Evolutionary conservation across 306 rosid genomes (phyloP), one percentile per base, ranked within the genome.

Genomic region (Prunus padus): DNA sequence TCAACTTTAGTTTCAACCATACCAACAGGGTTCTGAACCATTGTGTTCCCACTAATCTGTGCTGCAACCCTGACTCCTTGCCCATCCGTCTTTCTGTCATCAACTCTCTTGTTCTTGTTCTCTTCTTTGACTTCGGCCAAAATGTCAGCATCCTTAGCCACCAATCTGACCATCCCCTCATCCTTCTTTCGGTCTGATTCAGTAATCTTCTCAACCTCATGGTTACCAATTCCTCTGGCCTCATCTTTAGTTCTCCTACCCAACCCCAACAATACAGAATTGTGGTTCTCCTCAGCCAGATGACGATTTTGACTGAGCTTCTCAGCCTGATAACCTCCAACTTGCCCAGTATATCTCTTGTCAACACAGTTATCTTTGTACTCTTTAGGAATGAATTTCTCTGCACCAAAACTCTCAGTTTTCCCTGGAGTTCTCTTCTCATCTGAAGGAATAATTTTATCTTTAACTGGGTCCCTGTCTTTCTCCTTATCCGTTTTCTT

Each of bases 211-310:
- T 84, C 96, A 61, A 72, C 85, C 82, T 74, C 80, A 60, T 76
- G 84, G 79, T 81, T 85, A 59, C 80, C 71, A 59, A 86, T 83
- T 46, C 86, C 88, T 78, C 85, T 74, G 46, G 84, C 79, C 65
- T 75, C 87, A 72, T 84, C 86, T 85, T 84, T 87, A 76, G 82
- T 86, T 77, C 87, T 86, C 87, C 87, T 68, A 62, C 86, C 95
- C 81, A 88, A 77, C 85, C 88, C 91, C 82, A 88, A 82, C 61
- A 81, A 81, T 80, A 86, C 88, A 28, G 90, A 71, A 61, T 84
- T 88, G 73, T 73, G 86, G 71, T 79, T 88, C 77, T 83, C 92
- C 74, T 72, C 90, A 60, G 81, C 84, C 84, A 78, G 70, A 80
- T 84, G 85, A 81, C 76, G 67, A 65, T 65, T 80, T 77, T 88